Evolutionary conservation across 495 filamentous ascomycete genomes (phyloP), one percentile per base, ranked within the genome.

Genomic region (Thermochaetoides thermophila): DNA sequence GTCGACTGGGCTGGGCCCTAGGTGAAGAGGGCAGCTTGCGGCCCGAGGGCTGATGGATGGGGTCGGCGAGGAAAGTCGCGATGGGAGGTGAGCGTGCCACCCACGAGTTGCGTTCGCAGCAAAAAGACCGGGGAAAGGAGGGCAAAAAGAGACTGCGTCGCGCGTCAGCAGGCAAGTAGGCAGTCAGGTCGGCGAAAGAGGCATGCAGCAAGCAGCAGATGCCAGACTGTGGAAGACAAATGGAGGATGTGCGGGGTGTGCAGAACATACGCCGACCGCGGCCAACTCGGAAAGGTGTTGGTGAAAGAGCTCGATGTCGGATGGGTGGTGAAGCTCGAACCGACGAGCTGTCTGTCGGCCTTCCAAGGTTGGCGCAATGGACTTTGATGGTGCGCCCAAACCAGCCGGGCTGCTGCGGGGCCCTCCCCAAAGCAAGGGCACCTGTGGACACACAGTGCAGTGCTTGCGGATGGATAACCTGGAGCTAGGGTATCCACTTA

Each of bases 311-410:
- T 40, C 27, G 32, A 32, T 43, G 34, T 25, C 39, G 38, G 34
- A 17, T 29, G 38, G 32, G 40, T n/a, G n/a, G n/a, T n/a, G n/a
- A n/a, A n/a, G n/a, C n/a, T n/a, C n/a, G n/a, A n/a, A n/a, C n/a
- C n/a, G n/a, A n/a, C n/a, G n/a, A n/a, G n/a, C n/a, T n/a, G n/a
- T n/a, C n/a, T n/a, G n/a, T n/a, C n/a, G n/a, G n/a, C n/a, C n/a
- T n/a, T n/a, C n/a, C n/a, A n/a, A n/a, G n/a, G 39, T 43, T 52
- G 46, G 45, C 43, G 39, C 44, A 43, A 42, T 43, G 40, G 35
- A 35, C 29, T 39, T 34, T 37, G 38, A 18, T 23, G 28, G 35
- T 32, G 41, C 32, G 32, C 39, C 39, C 42, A 48, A 37, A 39
- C 35, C 35, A 39, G 39, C 44, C 44, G 34, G 18, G 34, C 35